phyloP scores from a whole-genome alignment of 75 land plant species.

The Cupressus sempervirens region DNA sequence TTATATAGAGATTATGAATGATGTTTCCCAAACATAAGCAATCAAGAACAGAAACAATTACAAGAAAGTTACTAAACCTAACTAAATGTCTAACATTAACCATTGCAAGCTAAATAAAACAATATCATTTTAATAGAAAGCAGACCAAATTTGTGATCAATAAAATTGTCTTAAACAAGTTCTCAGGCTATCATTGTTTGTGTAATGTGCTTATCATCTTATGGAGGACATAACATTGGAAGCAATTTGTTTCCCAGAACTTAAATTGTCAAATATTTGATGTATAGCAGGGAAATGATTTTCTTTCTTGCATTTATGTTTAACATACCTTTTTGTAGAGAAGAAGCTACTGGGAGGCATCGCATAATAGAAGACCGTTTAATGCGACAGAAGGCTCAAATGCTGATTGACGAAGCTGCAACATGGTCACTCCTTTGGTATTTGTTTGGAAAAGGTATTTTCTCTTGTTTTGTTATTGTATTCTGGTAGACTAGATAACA shows the following conservation, averaged over 20 bases:
- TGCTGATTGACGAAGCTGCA: conserved; percentile 90
- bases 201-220: neutral
- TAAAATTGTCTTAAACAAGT: neutral
- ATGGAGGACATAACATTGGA: neutral
- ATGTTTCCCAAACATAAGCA: no score
- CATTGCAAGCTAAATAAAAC: no score
- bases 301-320: neutral
- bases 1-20: no score
- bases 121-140: no score
- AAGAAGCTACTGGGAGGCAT: conserved; percentile 56
- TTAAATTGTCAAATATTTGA: neutral
- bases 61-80: no score
- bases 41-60: no score
- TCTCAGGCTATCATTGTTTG: neutral
- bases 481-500: neutral
- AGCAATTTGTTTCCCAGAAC: neutral
- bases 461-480: neutral
- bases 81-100: no score
- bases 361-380: conserved; percentile 80
- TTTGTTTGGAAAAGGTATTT: conserved; percentile 84
- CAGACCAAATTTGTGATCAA: neutral
- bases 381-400: conserved; percentile 84
- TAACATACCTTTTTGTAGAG: conserved; percentile 14
- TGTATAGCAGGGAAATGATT: neutral
- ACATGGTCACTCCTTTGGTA: conserved; percentile 98